phyloP scores from a whole-genome alignment of 352 stramenopile species.

The Globisporangium orthogonon region DNA sequence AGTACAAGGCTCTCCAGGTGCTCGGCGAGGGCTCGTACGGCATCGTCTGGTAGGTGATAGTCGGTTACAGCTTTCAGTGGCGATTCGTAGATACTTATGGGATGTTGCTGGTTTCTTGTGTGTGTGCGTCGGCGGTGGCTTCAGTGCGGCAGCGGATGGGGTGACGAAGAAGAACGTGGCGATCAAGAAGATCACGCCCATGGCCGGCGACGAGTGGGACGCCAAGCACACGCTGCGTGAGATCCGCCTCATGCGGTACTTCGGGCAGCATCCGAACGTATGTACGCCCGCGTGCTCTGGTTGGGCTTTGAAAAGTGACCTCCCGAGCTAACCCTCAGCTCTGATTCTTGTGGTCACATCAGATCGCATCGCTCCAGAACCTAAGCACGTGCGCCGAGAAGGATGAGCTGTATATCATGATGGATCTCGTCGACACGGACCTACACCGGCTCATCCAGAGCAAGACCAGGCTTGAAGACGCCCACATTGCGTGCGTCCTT shows the following conservation, averaged over 20 bases:
- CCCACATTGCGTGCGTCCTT: constrained; percentile 23
- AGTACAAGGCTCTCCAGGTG: constrained; percentile 78
- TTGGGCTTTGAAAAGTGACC: no score
- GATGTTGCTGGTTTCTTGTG: no score
- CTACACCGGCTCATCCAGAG: constrained; percentile 88
- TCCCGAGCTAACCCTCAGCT: no score
- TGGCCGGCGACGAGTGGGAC: constrained; percentile 74
- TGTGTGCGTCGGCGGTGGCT: background rate
- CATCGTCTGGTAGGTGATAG: constrained; percentile 59
- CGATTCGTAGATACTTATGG: no score
- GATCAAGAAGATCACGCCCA: constrained; percentile 90
- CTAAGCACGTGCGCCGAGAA: constrained; percentile 81
- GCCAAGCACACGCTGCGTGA: constrained; percentile 88
- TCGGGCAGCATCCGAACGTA: constrained; percentile 85
- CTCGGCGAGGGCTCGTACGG: constrained; percentile 93
- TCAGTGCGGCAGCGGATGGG: constrained; percentile 59
- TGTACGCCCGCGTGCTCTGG: no score
- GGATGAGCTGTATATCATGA: constrained; percentile 94
- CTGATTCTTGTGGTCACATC: background rate
- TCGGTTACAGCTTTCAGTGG: no score
- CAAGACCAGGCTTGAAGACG: constrained; percentile 59
- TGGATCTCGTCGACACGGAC: constrained; percentile 94
- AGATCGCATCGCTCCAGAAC: constrained; percentile 86
- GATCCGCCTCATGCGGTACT: constrained; percentile 78
- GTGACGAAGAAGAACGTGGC: constrained; percentile 66